Evolutionary conservation across 73 alveolate species (phyloP), one percentile per base, ranked within the genome.

Genomic region (Paramecium caudatum): DNA sequence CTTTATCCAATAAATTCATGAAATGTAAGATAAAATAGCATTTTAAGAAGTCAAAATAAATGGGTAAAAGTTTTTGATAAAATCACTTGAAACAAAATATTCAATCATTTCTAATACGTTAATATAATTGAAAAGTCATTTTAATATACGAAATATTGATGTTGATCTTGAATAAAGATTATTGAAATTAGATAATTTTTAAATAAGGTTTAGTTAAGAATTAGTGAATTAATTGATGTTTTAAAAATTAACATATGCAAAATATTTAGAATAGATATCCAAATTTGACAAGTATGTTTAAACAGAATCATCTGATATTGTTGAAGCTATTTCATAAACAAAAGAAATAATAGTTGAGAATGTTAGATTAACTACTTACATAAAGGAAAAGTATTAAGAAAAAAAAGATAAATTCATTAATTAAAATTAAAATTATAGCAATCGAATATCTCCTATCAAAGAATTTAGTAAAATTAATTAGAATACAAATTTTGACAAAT

Each of bases 331-430:
- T 0, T 17, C 30, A 10, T 55, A 55, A 55, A 55, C 80, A 27
- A 55, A 55, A 55, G 80, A 55, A 23, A 55, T 55, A 2, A 55
- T 55, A 43, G 80, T 55, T 1, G 80, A 55, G 23, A 55, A 55
- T 55, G 17, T 55, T 10, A 27, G 80, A 27, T 55, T 55, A 25
- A 55, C 37, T 7, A 55, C 80, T 0, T 55, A 55, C 13, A 55
- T 55, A 23, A 55, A 55, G n/a, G 13, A 55, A 2, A 55, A 23
- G 21, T 55, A 55, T 55, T 10, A 55, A 25, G 80, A 55, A 55
- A 55, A 55, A 23, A 55, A 55, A 21, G 80, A 55, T 0, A 55
- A 6, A 23, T 23, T 55, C 23, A 0, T 55, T 19, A 12, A 3
- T 7, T 55, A 55, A 10, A 55, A 10, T 55, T 37, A 43, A 55